Conservation (phyloP, 495 filamentous ascomycete genomes). For the Apiosordaria backusii region DNA sequence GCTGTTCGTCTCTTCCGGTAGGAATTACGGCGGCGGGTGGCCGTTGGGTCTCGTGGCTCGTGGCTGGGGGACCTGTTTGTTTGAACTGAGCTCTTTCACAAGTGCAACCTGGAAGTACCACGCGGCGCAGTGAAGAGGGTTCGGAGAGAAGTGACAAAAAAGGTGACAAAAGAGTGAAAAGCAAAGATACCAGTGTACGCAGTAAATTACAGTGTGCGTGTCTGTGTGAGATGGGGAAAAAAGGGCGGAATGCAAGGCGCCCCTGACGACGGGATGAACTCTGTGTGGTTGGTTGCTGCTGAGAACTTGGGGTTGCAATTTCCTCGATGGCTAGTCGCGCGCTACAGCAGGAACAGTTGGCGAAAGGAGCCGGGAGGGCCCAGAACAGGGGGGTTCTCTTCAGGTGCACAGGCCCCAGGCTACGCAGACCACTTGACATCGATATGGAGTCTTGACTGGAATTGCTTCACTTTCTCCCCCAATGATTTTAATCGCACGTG, state of each 20-base stretch:
- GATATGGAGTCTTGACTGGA: not conserved
- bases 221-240: not conserved
- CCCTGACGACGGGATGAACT: constrained; percentile 11
- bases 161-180: not conserved
- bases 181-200: not conserved
- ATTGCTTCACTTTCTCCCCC: not conserved
- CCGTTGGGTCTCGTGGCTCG: not conserved
- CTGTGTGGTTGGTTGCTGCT: not conserved
- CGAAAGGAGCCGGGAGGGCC: constrained; percentile 8
- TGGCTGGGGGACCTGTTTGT: not conserved
- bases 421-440: too few relatives aligned
- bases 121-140: too few relatives aligned
- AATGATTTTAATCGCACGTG: not conserved
- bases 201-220: not conserved
- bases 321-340: constrained; percentile 32
- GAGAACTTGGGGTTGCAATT: constrained; percentile 20
- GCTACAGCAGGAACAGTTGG: constrained; percentile 32
- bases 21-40: not conserved
- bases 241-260: not conserved
- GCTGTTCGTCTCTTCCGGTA: too few relatives aligned
- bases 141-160: not conserved
- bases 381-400: constrained; percentile 3
- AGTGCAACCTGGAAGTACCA: too few relatives aligned
- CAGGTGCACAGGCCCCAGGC: constrained; percentile 1
- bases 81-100: not conserved